A percentile compares a stretch with the other conserved stretches of the same genome.
Evolutionary conservation across 2,329 filamentous ascomycete species (phyloP).

Genomic region (Fusarium sp.): DNA sequence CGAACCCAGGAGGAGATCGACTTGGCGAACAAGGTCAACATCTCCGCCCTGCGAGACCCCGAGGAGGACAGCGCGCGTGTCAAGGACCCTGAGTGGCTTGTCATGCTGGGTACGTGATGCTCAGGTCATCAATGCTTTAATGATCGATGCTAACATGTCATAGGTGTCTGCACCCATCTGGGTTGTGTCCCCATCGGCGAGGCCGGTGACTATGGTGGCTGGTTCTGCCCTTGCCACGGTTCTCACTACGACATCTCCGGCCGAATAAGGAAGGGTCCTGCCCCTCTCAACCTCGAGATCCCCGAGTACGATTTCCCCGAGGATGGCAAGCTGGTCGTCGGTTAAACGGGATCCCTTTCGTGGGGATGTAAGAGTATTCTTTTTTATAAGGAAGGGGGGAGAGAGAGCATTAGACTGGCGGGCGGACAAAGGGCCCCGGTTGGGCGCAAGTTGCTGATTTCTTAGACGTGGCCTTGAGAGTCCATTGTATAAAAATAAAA

Average conservation of each 20-base stretch:
- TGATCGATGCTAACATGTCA: conserved; percentile 23
- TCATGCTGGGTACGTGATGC: conserved; percentile 83
- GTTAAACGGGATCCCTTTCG: conserved; percentile 66
- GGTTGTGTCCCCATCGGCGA: conserved; percentile 99
- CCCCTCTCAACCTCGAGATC: conserved; percentile 96
- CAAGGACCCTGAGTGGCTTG: conserved; percentile 97
- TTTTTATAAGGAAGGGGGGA: conserved; percentile 27
- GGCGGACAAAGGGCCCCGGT: conserved; percentile 32
- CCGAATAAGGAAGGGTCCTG: conserved; percentile 95
- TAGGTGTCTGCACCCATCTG: conserved; percentile 97
- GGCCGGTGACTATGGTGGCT: conserved; percentile 96
- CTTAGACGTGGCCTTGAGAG: conserved; percentile 48
- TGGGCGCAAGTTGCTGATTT: conserved; percentile 45
- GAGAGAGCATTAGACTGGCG: conserved; percentile 40
- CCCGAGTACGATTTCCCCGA: conserved; percentile 92
- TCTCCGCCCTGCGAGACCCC: conserved; percentile 86
- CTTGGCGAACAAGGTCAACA: conserved; percentile 88
- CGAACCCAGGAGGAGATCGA: conserved; percentile 92
- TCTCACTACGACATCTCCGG: conserved; percentile 99
- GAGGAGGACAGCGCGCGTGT: conserved; percentile 91
- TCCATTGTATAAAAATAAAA: conserved; percentile 52
- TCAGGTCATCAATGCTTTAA: neutral
- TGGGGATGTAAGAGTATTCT: conserved; percentile 43
- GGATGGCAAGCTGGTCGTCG: conserved; percentile 87
- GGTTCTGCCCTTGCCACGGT: conserved; percentile 99